A percentile compares a stretch with the other conserved stretches of the same genome.
phyloP scores from a whole-genome alignment of 1,139 yeast species.

The Geotrichum carabidarum region DNA sequence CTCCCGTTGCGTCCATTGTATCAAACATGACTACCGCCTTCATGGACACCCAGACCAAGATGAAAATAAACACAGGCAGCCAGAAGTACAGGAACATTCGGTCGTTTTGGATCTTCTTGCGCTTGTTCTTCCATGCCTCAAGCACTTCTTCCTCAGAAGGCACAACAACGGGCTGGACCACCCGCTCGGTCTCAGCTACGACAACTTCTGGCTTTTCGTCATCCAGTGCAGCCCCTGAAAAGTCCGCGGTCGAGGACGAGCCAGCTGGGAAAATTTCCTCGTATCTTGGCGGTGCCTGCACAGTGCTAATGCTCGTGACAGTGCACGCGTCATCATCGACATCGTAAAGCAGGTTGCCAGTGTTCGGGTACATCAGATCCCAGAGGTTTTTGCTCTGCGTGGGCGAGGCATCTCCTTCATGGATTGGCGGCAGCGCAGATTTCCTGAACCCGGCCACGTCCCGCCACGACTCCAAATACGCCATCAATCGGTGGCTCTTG shows the following conservation, averaged over 20 bases:
- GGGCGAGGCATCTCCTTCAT: background rate
- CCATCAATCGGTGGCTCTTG: background rate
- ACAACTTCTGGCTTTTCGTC: constrained; percentile 22
- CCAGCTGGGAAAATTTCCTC: constrained; percentile 77
- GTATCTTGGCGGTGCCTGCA: constrained; percentile 51
- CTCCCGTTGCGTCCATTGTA: constrained; percentile 12
- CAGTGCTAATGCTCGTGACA: constrained; percentile 15
- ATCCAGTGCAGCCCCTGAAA: constrained; percentile 31
- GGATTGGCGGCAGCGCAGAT: background rate
- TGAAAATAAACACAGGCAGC: constrained; percentile 34
- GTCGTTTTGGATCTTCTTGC: constrained; percentile 67
- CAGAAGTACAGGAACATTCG: constrained; percentile 83
- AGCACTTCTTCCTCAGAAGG: constrained; percentile 29
- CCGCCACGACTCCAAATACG: constrained; percentile 8
- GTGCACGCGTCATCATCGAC: background rate
- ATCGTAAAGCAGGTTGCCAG: constrained; percentile 11
- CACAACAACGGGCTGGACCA: constrained; percentile 23
- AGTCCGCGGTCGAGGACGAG: constrained; percentile 40
- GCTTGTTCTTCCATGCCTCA: constrained; percentile 29
- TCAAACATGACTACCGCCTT: constrained; percentile 5
- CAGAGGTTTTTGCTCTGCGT: background rate
- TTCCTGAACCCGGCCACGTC: constrained; percentile 8
- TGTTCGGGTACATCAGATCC: constrained; percentile 16
- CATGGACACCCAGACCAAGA: constrained; percentile 28
- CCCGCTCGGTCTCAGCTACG: background rate